Evolutionary conservation across 2,329 filamentous ascomycete species (phyloP), one percentile per base, ranked within the genome.

Genomic region (Microcyclospora pomicola): DNA sequence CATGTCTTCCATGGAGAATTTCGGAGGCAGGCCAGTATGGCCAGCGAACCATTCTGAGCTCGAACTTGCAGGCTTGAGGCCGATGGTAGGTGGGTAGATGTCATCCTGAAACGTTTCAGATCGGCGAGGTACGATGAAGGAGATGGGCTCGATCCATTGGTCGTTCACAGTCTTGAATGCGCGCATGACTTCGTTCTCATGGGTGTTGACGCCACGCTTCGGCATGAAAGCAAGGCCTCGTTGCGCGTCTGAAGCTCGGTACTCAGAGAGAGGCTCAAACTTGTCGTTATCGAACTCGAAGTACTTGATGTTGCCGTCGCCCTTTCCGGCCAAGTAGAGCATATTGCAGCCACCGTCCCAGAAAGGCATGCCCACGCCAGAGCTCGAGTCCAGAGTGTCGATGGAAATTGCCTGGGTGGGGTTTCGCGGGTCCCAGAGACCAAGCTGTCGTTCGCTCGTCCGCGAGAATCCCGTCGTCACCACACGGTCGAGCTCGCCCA

Each of bases 221-320:
- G 91, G 91, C 58, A 96, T 64, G 62, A 98, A 96, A 27, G 85
- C 91, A 52, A 98, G 73, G 52, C 91, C 91, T 58, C 91, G 77
- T 66, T 98, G 91, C 27, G 91, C 88, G 48, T 98, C 91, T 30
- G 71, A 68, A n/a, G 91, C 96, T 65, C 95, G 94, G 72, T 96
- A 91, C 61, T 96, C 88, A 46, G 86, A 92, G 38, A 98, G 68
- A 63, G 83, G 94, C 64, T 98, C 88, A 58, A 98, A 95, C 64
- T 95, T 95, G 71, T 96, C 88, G 64, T 96, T 93, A 59, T 92
- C 83, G 56, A 92, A 93, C 64, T 98, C 91, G 61, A 83, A 98
- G 71, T 98, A 98, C 47, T 91, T 87, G 57, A 98, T 98, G 64
- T 98, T 98, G 55, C 91, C 91, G 58, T 98, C 91, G 62, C 88